phyloP scores from a whole-genome alignment of 2,329 filamentous ascomycete genomes.

The Sporothrix variecibatus region DNA sequence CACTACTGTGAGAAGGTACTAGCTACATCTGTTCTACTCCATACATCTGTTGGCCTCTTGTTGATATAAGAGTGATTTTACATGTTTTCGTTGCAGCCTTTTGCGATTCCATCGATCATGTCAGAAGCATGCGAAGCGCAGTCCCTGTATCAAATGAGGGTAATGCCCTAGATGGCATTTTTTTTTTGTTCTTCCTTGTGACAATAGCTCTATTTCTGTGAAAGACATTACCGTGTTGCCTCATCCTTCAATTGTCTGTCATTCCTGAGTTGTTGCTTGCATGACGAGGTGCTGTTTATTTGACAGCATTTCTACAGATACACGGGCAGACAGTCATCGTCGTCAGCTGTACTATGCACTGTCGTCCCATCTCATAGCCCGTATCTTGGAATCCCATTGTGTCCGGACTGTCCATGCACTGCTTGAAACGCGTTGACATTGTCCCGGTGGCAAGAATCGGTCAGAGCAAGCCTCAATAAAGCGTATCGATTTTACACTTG shows the following conservation, averaged over 20 bases:
- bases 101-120: neutral
- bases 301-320: no score
- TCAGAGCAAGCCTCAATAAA: no score
- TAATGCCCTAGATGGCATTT: neutral
- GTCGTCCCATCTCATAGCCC: neutral
- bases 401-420: neutral
- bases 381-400: neutral
- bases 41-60: conserved; percentile 10
- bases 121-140: neutral
- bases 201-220: neutral
- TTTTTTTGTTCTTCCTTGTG: neutral
- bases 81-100: neutral
- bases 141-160: neutral
- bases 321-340: neutral
- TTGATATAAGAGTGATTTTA: neutral
- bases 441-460: neutral
- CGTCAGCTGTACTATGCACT: neutral
- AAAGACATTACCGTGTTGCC: neutral
- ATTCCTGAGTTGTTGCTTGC: neutral
- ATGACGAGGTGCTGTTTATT: neutral
- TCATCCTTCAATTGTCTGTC: neutral
- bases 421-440: neutral
- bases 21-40: conserved; percentile 26
- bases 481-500: neutral
- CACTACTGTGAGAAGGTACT: conserved; percentile 19